These are phyloP conservation scores for Ganoderma lingzhi DNA, from an alignment of 1,284 basidiomycete genomes.

Conservation along the genomic window DNA sequence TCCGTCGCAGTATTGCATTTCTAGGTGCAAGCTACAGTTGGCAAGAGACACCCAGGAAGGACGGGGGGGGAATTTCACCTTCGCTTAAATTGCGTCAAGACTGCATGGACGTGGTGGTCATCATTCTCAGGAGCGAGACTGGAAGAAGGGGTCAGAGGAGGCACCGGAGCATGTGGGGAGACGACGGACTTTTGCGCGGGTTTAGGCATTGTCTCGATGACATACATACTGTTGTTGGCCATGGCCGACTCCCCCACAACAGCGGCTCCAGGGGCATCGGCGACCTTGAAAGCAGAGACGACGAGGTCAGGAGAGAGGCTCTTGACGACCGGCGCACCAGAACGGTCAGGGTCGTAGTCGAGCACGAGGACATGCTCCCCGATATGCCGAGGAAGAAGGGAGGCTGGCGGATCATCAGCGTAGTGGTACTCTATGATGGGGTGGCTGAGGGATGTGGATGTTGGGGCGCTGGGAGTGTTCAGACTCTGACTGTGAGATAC, in stretches of 20 bases:
- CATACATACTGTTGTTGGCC: constrained; percentile 71
- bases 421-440: constrained; percentile 84
- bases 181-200: constrained; percentile 41
- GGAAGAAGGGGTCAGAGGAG: constrained; percentile 21
- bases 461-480: constrained; percentile 44
- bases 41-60: not conserved
- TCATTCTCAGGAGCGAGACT: constrained; percentile 44
- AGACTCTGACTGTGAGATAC: constrained; percentile 56
- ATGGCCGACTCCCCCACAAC: constrained; percentile 52
- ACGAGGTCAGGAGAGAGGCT: constrained; percentile 70
- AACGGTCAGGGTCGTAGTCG: constrained; percentile 58
- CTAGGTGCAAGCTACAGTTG: constrained; percentile 44
- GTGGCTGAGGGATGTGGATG: constrained; percentile 64
- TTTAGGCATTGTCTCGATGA: constrained; percentile 66
- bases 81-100: constrained; percentile 69
- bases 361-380: constrained; percentile 77
- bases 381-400: constrained; percentile 62
- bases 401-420: constrained; percentile 73
- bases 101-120: constrained; percentile 52
- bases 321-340: constrained; percentile 53
- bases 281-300: constrained; percentile 65
- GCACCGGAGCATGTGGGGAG: not conserved
- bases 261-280: constrained; percentile 76
- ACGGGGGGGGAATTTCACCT: constrained; percentile 51
- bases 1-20: constrained; percentile 64